phyloP scores from a whole-genome alignment of 495 filamentous ascomycete species.

The Penicillium turbatum region DNA sequence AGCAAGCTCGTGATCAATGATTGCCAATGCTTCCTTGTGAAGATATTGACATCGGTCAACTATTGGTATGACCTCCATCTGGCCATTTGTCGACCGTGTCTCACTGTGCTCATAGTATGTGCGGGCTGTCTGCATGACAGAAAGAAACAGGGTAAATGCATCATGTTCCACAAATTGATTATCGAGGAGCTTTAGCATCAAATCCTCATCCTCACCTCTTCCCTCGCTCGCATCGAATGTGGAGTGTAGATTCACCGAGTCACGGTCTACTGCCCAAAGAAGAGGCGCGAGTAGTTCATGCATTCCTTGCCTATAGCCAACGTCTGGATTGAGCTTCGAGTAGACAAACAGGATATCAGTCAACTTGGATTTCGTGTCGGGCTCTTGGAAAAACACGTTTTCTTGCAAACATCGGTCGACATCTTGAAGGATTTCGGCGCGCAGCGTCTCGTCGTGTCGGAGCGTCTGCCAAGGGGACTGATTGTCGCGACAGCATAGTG shows the following conservation, averaged over 20 bases:
- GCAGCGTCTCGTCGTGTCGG: conserved; percentile 75
- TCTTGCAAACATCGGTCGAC: conserved; percentile 92
- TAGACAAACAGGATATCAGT: conserved; percentile 89
- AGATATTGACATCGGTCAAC: conserved; percentile 80
- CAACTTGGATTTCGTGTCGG: conserved; percentile 73
- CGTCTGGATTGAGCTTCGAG: conserved; percentile 83
- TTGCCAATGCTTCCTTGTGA: conserved; percentile 71
- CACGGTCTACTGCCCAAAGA: conserved; percentile 79
- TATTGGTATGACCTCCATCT: conserved; percentile 65
- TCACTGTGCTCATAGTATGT: conserved; percentile 73
- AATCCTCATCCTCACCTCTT: conserved; percentile 41
- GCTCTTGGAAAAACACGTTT: conserved; percentile 80
- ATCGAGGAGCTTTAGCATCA: conserved; percentile 65
- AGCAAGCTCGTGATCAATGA: conserved; percentile 76
- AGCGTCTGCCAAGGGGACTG: conserved; percentile 88
- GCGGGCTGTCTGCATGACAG: conserved; percentile 81
- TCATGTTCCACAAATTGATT: conserved; percentile 78
- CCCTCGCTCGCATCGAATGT: conserved; percentile 13
- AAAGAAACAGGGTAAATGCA: conserved; percentile 77
- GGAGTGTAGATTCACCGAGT: conserved; percentile 59
- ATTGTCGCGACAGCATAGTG: conserved; percentile 16
- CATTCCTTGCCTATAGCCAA: conserved; percentile 96
- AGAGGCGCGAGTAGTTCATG: conserved; percentile 92
- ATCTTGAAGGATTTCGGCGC: conserved; percentile 92
- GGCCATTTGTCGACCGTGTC: conserved; percentile 36